phyloP scores from a whole-genome alignment of 176 grass and related monocot species.

The Oryza coarctata region DNA sequence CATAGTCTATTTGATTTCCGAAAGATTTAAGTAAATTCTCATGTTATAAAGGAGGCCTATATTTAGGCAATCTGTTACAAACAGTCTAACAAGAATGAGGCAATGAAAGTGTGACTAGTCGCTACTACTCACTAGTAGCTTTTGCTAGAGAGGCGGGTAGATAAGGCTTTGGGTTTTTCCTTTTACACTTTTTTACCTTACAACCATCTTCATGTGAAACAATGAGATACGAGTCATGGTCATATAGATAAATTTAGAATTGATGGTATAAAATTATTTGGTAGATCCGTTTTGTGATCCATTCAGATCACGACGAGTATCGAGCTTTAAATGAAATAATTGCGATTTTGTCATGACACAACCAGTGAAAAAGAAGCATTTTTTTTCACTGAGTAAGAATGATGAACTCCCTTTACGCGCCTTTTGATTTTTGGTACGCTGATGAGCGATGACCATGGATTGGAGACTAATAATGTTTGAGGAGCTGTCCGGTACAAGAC shows the following conservation, averaged over 20 bases:
- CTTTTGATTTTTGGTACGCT: slow-evolving; percentile 29
- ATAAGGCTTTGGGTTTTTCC: not conserved
- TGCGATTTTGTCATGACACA: not conserved
- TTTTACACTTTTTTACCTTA: not conserved
- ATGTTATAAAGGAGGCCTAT: not conserved
- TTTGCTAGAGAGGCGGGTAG: not conserved
- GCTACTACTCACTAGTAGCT: not conserved
- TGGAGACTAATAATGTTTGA: slow-evolving; percentile 2
- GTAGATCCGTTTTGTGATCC: too few relatives aligned
- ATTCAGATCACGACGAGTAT: not conserved
- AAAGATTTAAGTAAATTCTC: not conserved
- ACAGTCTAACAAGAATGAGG: not conserved
- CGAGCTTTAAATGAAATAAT: not conserved
- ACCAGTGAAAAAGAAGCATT: not conserved
- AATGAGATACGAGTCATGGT: not conserved
- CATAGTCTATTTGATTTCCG: not conserved
- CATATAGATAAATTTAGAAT: too few relatives aligned
- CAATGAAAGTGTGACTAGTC: not conserved
- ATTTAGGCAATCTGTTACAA: not conserved
- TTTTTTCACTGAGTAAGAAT: not conserved
- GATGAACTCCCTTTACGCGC: not conserved
- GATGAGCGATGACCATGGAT: not conserved
- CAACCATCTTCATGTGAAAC: not conserved
- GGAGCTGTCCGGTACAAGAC: not conserved
- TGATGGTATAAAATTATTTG: too few relatives aligned